Evolutionary conservation across 2,329 filamentous ascomycete genomes (phyloP).

Genomic region (Diplodia seriata): DNA sequence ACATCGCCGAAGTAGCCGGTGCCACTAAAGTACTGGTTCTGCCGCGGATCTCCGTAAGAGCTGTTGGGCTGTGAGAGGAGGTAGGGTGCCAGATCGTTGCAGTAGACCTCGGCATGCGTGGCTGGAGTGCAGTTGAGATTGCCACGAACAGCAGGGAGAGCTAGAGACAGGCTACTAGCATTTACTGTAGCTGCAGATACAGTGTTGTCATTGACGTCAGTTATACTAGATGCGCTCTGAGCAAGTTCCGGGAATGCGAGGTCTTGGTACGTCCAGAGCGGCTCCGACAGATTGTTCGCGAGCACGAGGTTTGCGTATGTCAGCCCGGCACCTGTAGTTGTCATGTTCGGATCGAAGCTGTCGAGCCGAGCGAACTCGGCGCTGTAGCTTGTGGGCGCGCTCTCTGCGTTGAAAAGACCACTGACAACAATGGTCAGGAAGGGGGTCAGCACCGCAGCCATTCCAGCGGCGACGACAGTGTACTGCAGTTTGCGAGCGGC

Average conservation of each 20-base stretch:
- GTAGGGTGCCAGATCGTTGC: too few species aligned
- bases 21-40: background rate
- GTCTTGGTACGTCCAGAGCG: conserved; percentile 4
- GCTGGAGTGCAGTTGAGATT: too few species aligned
- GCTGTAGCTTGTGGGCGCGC: too few species aligned
- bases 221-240: background rate
- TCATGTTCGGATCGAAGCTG: too few species aligned
- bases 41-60: too few species aligned
- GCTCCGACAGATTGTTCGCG: background rate
- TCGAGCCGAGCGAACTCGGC: too few species aligned
- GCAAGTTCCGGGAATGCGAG: background rate
- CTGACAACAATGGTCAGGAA: background rate
- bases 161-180: background rate
- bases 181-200: background rate
- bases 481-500: background rate
- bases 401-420: background rate
- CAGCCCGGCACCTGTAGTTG: too few species aligned
- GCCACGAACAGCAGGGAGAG: too few species aligned
- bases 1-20: conserved; percentile 9
- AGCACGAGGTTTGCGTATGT: conserved; percentile 1
- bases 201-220: too few species aligned
- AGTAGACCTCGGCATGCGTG: too few species aligned
- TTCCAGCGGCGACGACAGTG: background rate
- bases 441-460: background rate
- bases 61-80: too few species aligned